Percentiles rank a stretch among this genome's conserved stretches.
These are phyloP conservation scores for Fagus sylvatica DNA, from an alignment of 306 rosid genomes.

Conservation along the genomic window DNA sequence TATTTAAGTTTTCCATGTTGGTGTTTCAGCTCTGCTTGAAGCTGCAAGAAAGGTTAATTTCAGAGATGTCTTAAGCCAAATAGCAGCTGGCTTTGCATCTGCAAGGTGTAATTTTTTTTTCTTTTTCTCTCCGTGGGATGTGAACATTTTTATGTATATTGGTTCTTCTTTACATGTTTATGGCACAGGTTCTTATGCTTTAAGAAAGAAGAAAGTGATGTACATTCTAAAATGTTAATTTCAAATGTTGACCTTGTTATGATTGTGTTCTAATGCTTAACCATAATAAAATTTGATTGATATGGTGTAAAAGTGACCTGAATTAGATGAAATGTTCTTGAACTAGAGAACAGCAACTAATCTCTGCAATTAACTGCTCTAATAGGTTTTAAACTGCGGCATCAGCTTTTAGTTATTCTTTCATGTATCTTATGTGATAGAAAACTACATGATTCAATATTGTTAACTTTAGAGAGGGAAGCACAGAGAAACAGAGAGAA, in stretches of 20 bases:
- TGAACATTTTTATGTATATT: neutral
- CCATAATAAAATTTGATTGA: neutral
- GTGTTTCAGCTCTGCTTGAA: slow-evolving; percentile 86
- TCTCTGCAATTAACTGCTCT: neutral
- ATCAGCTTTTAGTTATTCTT: neutral
- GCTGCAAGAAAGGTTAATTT: slow-evolving; percentile 83
- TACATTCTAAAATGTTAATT: neutral
- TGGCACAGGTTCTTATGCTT: neutral
- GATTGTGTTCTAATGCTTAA: neutral
- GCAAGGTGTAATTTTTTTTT: slow-evolving; percentile 51
- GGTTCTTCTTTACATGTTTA: neutral
- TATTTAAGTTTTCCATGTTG: slow-evolving; percentile 21
- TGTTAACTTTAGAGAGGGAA: no score
- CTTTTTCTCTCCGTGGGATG: neutral
- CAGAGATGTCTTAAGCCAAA: slow-evolving; percentile 63
- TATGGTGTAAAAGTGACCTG: neutral
- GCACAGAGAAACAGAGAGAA: no score
- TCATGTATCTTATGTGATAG: neutral
- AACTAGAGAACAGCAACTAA: neutral
- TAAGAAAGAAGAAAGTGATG: neutral
- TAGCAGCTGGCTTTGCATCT: slow-evolving; percentile 76
- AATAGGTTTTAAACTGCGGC: neutral
- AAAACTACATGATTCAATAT: neutral
- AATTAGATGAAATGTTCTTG: neutral
- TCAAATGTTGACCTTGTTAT: neutral